phyloP scores from a whole-genome alignment of 306 rosid genomes.

The Prunus salicina region DNA sequence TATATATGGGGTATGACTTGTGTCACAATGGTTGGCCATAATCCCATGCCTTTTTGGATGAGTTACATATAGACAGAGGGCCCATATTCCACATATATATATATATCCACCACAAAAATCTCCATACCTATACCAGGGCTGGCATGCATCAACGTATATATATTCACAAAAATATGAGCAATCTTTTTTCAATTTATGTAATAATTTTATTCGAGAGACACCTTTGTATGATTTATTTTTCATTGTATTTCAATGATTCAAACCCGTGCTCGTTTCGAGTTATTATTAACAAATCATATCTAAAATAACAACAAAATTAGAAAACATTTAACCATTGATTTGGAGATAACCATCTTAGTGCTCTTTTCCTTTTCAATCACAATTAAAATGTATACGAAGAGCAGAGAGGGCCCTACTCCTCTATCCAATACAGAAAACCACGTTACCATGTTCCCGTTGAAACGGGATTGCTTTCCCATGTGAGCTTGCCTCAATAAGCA shows the following conservation, averaged over 20 bases:
- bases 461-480: not conserved
- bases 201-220: no score
- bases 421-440: not conserved
- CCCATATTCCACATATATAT: not conserved
- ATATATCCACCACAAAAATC: not conserved
- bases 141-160: not conserved
- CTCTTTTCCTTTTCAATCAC: no score
- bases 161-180: no score
- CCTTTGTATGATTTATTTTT: no score
- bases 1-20: not conserved
- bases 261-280: accelerated
- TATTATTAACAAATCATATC: no score
- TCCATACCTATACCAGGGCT: not conserved
- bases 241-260: no score
- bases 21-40: not conserved
- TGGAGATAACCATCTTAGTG: no score
- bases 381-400: no score
- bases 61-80: not conserved
- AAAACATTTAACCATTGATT: no score
- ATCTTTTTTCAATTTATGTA: no score
- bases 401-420: not conserved
- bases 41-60: not conserved
- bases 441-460: not conserved
- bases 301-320: no score
- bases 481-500: not conserved